These are phyloP conservation scores for Toxoplasma gondii DNA, from an alignment of 169 alveolate species.

Conservation along the genomic window DNA sequence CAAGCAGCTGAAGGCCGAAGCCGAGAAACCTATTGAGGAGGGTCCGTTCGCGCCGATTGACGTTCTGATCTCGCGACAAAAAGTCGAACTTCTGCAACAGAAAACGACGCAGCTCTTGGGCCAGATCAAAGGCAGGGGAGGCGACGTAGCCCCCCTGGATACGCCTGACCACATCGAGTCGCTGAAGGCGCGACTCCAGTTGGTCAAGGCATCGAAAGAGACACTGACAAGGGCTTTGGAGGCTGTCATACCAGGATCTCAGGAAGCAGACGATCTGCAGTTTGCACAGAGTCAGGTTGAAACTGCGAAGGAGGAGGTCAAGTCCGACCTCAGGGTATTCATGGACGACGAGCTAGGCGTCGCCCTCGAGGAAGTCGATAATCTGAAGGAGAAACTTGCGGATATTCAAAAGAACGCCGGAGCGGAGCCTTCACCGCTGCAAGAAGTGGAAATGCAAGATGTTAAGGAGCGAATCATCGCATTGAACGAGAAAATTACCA, in stretches of 20 bases:
- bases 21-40: not conserved
- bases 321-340: not conserved
- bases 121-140: not conserved
- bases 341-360: not conserved
- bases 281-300: not conserved
- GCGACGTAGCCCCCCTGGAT: not conserved
- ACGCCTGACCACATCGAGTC: not conserved
- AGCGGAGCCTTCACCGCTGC: not conserved
- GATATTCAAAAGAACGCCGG: not conserved
- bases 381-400: not conserved
- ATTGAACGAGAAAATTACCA: not conserved
- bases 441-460: constrained; percentile 26
- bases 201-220: not conserved
- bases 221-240: not conserved
- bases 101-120: not conserved
- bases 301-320: not conserved
- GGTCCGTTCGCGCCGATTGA: not conserved
- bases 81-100: not conserved
- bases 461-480: not conserved
- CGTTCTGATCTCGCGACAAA: not conserved
- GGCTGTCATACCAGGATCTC: not conserved
- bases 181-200: not conserved
- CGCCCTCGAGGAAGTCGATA: constrained; percentile 16
- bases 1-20: not conserved
- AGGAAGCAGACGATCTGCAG: not conserved